Conservation (phyloP, 805 yeast genomes). For the Wickerhamomyces rabaulensis region DNA sequence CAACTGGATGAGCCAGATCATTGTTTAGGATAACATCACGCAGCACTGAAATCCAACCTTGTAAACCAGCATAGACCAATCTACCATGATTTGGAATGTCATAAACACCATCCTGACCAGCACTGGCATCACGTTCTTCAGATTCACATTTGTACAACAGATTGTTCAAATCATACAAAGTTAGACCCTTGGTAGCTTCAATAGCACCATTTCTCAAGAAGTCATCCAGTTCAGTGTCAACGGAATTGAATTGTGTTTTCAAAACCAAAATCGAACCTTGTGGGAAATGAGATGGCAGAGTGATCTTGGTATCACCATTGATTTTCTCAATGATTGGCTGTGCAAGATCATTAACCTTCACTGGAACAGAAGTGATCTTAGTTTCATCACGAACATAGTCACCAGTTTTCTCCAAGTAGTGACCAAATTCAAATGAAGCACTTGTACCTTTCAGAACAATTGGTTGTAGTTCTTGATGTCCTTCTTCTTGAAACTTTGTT, state of each 20-base stretch:
- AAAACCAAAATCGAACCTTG: conserved; percentile 89
- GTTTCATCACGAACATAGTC: conserved; percentile 36
- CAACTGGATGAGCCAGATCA: conserved; percentile 78
- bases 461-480: conserved; percentile 54
- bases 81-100: conserved; percentile 67
- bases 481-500: conserved; percentile 53
- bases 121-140: conserved; percentile 81
- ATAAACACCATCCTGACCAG: conserved; percentile 70
- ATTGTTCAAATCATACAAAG: conserved; percentile 67
- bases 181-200: conserved; percentile 59
- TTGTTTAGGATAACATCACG: conserved; percentile 58
- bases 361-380: conserved; percentile 60
- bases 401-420: conserved; percentile 48
- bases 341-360: conserved; percentile 47
- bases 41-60: conserved; percentile 82
- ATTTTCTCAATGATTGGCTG: conserved; percentile 43
- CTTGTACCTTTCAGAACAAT: conserved; percentile 54
- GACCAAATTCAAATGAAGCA: conserved; percentile 53
- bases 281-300: conserved; percentile 61
- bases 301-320: conserved; percentile 45
- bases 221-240: conserved; percentile 59
- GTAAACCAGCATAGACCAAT: conserved; percentile 82
- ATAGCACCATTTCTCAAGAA: conserved; percentile 72
- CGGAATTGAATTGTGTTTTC: conserved; percentile 62
- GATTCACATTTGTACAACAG: conserved; percentile 73